Conservation (phyloP, 1,139 yeast genomes). For the Hemisphaericaspora subhashii region DNA sequence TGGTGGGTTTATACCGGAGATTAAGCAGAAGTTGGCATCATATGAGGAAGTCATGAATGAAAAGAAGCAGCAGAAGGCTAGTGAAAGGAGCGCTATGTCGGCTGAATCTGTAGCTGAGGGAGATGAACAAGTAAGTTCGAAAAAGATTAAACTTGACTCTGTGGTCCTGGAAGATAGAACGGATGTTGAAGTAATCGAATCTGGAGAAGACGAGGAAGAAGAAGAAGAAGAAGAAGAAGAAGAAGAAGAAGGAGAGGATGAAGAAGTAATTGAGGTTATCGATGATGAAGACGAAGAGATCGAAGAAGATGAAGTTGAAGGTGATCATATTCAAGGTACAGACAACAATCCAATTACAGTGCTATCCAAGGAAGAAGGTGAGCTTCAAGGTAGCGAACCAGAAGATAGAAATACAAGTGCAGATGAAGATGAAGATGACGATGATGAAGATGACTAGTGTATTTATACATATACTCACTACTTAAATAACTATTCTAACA, state of each 20-base stretch:
- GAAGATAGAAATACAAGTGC: conserved; percentile 9
- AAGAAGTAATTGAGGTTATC: conserved; percentile 17
- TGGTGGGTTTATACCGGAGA: conserved; percentile 52
- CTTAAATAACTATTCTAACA: too few species aligned
- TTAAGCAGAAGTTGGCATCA: conserved; percentile 48
- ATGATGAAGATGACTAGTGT: conserved; percentile 11
- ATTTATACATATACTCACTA: too few species aligned
- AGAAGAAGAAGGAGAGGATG: conserved; percentile 16
- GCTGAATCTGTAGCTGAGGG: conserved; percentile 11
- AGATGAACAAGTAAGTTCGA: conserved; percentile 16
- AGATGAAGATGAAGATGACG: conserved; percentile 13
- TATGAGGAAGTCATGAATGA: conserved; percentile 42
- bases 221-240: conserved; percentile 16
- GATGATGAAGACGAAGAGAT: conserved; percentile 18
- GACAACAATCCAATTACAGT: conserved; percentile 27
- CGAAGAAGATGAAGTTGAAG: conserved; percentile 21
- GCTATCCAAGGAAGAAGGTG: conserved; percentile 26
- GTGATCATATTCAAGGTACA: conserved; percentile 15
- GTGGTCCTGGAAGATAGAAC: conserved; percentile 14
- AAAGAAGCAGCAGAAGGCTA: conserved; percentile 34
- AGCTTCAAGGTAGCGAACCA: conserved; percentile 17
- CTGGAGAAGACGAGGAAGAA: conserved; percentile 20
- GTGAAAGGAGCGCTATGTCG: background rate
- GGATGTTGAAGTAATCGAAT: conserved; percentile 16
- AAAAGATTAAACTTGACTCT: conserved; percentile 21